Evolutionary conservation across 179 eudicot genomes (phyloP).

Genomic region (Drosera spatulata): DNA sequence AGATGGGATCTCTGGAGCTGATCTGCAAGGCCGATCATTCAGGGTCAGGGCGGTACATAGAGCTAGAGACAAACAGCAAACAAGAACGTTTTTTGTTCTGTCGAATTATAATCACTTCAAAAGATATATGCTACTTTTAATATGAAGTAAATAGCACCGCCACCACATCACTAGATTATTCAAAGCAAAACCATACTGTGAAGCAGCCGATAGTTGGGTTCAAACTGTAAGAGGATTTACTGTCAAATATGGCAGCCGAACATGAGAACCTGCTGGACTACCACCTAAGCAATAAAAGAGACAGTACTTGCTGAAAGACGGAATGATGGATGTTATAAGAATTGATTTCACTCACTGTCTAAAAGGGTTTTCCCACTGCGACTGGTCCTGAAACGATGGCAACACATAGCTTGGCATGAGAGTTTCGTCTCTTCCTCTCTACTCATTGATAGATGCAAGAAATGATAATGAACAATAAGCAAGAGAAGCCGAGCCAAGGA

Average conservation of each 20-base stretch:
- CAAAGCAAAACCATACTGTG: too few relatives aligned
- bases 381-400: slow-evolving; percentile 23
- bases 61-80: neutral
- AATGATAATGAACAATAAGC: slow-evolving; percentile 5
- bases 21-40: slow-evolving; percentile 21
- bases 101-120: neutral
- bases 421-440: slow-evolving; percentile 41
- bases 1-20: slow-evolving; percentile 47
- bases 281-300: too few relatives aligned
- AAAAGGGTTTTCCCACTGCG: slow-evolving; percentile 30
- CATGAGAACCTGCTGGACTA: too few relatives aligned
- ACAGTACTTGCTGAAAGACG: neutral
- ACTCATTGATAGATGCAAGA: slow-evolving; percentile 18
- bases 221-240: too few relatives aligned
- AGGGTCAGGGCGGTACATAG: neutral
- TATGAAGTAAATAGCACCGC: too few relatives aligned
- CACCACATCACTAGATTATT: too few relatives aligned
- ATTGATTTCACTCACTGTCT: slow-evolving; percentile 36
- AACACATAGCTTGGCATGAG: slow-evolving; percentile 20
- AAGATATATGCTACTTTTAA: too few relatives aligned
- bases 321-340: neutral
- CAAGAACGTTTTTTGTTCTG: neutral
- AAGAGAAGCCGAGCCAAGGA: neutral
- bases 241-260: too few relatives aligned
- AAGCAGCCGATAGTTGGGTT: too few relatives aligned